These are phyloP conservation scores for Hysterangium stoloniferum DNA, from an alignment of 768 basidiomycete species.

Conservation along the genomic window DNA sequence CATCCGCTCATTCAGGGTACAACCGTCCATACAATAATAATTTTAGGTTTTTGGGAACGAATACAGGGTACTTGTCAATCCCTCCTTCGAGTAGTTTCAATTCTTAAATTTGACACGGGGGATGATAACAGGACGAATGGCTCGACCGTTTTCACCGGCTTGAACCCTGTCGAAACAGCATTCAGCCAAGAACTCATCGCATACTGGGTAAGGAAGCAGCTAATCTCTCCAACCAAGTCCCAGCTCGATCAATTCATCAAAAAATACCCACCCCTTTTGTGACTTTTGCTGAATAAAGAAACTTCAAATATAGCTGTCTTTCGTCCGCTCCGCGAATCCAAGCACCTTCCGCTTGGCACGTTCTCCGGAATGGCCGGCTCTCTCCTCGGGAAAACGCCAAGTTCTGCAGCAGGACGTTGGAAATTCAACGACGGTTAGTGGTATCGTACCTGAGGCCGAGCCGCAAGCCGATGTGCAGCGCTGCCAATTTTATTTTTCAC, in stretches of 20 bases:
- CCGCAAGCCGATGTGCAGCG: background rate
- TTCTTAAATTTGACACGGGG: no score
- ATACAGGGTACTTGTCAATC: no score
- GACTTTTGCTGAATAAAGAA: no score
- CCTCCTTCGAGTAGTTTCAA: no score
- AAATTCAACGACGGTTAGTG: background rate
- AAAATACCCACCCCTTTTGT: no score
- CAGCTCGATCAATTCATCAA: background rate
- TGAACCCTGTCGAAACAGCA: slow-evolving; percentile 37
- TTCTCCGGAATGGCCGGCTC: slow-evolving; percentile 40
- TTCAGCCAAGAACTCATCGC: slow-evolving; percentile 54
- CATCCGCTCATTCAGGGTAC: no score
- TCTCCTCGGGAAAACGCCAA: background rate
- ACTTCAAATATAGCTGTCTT: slow-evolving; percentile 40
- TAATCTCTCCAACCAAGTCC: slow-evolving; percentile 1
- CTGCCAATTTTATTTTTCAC: background rate
- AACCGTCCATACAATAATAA: no score
- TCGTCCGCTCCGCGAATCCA: slow-evolving; percentile 48
- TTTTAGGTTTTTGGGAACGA: no score
- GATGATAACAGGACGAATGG: slow-evolving; percentile 42
- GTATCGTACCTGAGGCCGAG: background rate
- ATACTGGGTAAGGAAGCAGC: slow-evolving; percentile 34
- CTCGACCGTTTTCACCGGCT: slow-evolving; percentile 38
- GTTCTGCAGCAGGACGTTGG: background rate
- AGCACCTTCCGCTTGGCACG: slow-evolving; percentile 45